These are phyloP conservation scores for Saccharomycopsis microspora DNA, from an alignment of 805 yeast species.

Conservation along the genomic window DNA sequence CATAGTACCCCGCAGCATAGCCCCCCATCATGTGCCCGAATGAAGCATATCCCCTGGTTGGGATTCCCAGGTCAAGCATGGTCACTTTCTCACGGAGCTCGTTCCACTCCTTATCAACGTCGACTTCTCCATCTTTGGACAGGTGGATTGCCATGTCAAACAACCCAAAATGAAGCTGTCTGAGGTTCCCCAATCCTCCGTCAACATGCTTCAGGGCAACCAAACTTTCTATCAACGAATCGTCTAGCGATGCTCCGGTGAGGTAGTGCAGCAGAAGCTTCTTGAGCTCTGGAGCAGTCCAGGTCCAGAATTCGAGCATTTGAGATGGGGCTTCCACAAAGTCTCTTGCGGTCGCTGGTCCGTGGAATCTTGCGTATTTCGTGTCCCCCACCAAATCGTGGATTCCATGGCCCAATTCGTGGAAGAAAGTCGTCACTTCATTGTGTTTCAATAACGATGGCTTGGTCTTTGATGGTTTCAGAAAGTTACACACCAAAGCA, in stretches of 20 bases:
- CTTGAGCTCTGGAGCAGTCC: constrained; percentile 55
- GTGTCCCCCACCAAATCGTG: constrained; percentile 67
- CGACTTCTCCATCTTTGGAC: constrained; percentile 28
- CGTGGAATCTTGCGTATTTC: constrained; percentile 55
- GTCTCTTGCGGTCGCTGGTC: constrained; percentile 71
- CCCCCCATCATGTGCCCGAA: constrained; percentile 81
- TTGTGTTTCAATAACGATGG: constrained; percentile 26
- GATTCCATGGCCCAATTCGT: constrained; percentile 83
- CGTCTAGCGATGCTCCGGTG: constrained; percentile 45
- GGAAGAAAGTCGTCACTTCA: constrained; percentile 81
- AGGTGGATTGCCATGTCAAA: constrained; percentile 70
- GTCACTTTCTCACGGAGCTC: constrained; percentile 51
- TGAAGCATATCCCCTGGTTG: constrained; percentile 59
- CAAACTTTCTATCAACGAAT: constrained; percentile 44
- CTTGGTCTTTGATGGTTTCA: constrained; percentile 37
- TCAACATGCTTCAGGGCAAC: constrained; percentile 62
- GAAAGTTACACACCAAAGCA: constrained; percentile 75
- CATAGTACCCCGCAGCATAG: constrained; percentile 79
- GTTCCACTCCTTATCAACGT: constrained; percentile 39
- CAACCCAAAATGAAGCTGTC: constrained; percentile 70
- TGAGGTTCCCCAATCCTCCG: constrained; percentile 57
- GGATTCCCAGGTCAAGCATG: constrained; percentile 36
- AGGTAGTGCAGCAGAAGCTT: constrained; percentile 56
- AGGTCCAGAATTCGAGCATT: constrained; percentile 81
- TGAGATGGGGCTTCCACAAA: constrained; percentile 91